These are phyloP conservation scores for Cercospora zeina DNA, from an alignment of 2,329 filamentous ascomycete species.

Conservation along the genomic window DNA sequence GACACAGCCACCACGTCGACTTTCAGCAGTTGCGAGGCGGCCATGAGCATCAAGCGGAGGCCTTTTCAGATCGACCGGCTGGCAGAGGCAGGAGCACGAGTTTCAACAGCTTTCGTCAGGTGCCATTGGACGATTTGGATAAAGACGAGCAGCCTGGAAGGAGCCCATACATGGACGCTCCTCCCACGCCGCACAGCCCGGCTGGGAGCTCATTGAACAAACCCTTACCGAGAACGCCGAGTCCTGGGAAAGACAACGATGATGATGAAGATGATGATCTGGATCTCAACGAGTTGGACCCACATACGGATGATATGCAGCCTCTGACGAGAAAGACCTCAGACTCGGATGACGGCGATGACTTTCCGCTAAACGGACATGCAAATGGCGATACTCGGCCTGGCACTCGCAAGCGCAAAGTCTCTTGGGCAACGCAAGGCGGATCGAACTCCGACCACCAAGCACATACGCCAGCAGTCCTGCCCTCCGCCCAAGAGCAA, in stretches of 20 bases:
- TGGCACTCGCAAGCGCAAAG: conserved; percentile 21
- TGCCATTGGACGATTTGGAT: conserved; percentile 27
- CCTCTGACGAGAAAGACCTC: conserved; percentile 29
- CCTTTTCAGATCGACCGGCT: conserved; percentile 22
- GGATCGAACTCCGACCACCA: background rate
- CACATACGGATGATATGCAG: conserved; percentile 28
- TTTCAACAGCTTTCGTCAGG: conserved; percentile 35
- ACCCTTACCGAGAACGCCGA: conserved; percentile 36
- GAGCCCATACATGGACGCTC: conserved; percentile 29
- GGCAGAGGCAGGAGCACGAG: conserved; percentile 30
- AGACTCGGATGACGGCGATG: conserved; percentile 22
- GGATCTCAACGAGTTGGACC: conserved; percentile 41
- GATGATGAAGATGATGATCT: conserved; percentile 38
- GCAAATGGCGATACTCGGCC: conserved; percentile 21
- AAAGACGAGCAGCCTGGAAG: conserved; percentile 21
- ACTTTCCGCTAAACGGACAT: conserved; percentile 23
- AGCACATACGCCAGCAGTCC: conserved; percentile 22
- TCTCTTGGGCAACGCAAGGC: conserved; percentile 29
- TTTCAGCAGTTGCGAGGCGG: conserved; percentile 35
- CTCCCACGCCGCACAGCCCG: conserved; percentile 19
- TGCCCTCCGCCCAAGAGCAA: conserved; percentile 50
- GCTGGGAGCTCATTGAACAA: conserved; percentile 33
- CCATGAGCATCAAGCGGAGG: conserved; percentile 7
- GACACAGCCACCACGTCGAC: conserved; percentile 56
- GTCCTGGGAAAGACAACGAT: conserved; percentile 13